phyloP scores from a whole-genome alignment of 192 early-diverging fungal species.

The Linnemannia elongata region DNA sequence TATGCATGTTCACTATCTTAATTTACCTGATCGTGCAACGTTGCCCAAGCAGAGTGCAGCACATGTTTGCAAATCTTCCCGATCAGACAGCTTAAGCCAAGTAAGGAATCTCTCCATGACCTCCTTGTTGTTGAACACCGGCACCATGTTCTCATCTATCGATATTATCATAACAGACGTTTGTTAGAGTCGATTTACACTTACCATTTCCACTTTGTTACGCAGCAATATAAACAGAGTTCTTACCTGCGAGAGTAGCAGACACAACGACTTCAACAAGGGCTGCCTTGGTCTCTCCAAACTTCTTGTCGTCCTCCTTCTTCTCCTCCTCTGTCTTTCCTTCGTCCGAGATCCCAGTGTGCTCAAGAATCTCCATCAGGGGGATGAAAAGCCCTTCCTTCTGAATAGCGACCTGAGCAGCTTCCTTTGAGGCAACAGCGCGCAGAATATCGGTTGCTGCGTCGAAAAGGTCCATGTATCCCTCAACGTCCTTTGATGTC shows the following conservation, averaged over 20 bases:
- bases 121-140: constrained; percentile 59
- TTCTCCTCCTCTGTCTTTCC: constrained; percentile 58
- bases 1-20: not conserved
- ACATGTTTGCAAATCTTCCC: constrained; percentile 62
- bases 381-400: constrained; percentile 40
- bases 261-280: constrained; percentile 63
- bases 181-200: not conserved
- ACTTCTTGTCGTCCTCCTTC: constrained; percentile 63
- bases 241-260: constrained; percentile 60
- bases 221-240: not conserved
- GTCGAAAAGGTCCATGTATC: constrained; percentile 44
- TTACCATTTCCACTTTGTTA: constrained; percentile 42
- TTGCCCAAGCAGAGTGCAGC: constrained; percentile 79
- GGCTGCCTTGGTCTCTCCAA: constrained; percentile 58
- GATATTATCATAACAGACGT: not conserved
- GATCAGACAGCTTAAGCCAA: constrained; percentile 56
- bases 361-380: constrained; percentile 62
- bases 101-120: constrained; percentile 59
- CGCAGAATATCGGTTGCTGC: constrained; percentile 32
- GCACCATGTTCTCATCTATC: constrained; percentile 65
- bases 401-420: constrained; percentile 57
- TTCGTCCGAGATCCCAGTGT: constrained; percentile 49
- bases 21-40: constrained; percentile 72
- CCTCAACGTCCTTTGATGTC: constrained; percentile 26
- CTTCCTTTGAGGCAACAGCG: constrained; percentile 40